Conservation (phyloP, 805 yeast genomes). For the Saccharomycopsis olivae region DNA sequence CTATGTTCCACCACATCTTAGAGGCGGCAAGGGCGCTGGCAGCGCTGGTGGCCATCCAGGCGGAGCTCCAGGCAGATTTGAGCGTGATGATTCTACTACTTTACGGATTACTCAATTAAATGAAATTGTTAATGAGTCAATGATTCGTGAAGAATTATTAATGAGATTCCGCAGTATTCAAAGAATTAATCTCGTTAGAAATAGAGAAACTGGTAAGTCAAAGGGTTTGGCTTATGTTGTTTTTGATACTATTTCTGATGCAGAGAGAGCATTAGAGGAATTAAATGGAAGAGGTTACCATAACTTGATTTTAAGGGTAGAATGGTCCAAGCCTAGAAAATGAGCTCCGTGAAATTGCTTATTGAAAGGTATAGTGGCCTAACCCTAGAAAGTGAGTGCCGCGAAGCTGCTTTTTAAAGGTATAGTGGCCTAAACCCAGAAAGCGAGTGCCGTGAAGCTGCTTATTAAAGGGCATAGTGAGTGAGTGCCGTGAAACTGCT, state of each 20-base stretch:
- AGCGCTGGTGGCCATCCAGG: constrained; percentile 32
- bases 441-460: too few relatives aligned
- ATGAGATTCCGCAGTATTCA: constrained; percentile 43
- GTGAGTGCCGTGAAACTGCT: too few relatives aligned
- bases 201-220: constrained; percentile 87
- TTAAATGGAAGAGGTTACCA: constrained; percentile 89
- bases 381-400: constrained; percentile 37
- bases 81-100: constrained; percentile 60
- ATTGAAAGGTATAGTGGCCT: too few relatives aligned
- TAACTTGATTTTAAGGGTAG: constrained; percentile 67
- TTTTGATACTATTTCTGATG: constrained; percentile 54
- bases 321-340: constrained; percentile 41
- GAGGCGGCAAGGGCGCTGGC: constrained; percentile 36
- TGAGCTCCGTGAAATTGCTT: too few relatives aligned
- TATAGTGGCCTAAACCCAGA: constrained; percentile 48
- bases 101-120: constrained; percentile 87
- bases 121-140: constrained; percentile 72
- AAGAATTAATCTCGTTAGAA: constrained; percentile 77
- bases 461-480: too few relatives aligned
- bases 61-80: constrained; percentile 22
- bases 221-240: constrained; percentile 95
- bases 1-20: constrained; percentile 37
- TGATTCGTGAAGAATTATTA: constrained; percentile 62
- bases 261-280: constrained; percentile 64
- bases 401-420: too few relatives aligned